These are phyloP conservation scores for Pythium coloratum DNA, from an alignment of 352 stramenopile species.

Conservation along the genomic window DNA sequence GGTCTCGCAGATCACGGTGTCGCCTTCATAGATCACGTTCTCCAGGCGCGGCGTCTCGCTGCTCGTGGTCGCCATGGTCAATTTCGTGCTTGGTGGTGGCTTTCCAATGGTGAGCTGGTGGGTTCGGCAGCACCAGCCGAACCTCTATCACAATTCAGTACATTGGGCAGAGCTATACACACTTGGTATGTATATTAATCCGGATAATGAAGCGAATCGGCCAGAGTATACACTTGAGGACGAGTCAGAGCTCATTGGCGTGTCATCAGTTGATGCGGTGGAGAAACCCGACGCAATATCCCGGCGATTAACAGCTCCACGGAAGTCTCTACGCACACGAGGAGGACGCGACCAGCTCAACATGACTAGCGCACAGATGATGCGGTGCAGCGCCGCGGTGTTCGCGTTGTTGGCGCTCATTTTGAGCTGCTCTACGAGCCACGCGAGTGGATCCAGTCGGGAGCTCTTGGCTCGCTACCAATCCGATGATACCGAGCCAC, in stretches of 20 bases:
- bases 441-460: conserved; percentile 1
- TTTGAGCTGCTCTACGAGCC: background rate
- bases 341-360: background rate
- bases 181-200: conserved; percentile 1
- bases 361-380: background rate
- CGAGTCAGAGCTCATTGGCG: background rate
- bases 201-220: conserved; percentile 11
- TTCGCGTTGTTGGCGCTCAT: conserved; percentile 4
- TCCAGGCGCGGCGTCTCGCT: conserved; percentile 32
- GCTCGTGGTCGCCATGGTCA: conserved; percentile 10
- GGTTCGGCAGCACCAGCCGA: conserved; percentile 14
- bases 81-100: background rate
- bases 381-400: background rate
- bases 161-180: background rate
- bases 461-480: background rate
- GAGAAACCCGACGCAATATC: background rate
- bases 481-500: background rate
- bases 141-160: conserved; percentile 13
- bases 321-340: background rate
- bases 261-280: conserved; percentile 12
- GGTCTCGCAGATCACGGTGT: conserved; percentile 87
- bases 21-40: conserved; percentile 84
- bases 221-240: conserved; percentile 10
- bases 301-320: background rate
- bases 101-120: conserved; percentile 3